A percentile compares a stretch with the other conserved stretches of the same genome.
phyloP scores from a whole-genome alignment of 2,329 filamentous ascomycete species.

The Knufia petricola region DNA sequence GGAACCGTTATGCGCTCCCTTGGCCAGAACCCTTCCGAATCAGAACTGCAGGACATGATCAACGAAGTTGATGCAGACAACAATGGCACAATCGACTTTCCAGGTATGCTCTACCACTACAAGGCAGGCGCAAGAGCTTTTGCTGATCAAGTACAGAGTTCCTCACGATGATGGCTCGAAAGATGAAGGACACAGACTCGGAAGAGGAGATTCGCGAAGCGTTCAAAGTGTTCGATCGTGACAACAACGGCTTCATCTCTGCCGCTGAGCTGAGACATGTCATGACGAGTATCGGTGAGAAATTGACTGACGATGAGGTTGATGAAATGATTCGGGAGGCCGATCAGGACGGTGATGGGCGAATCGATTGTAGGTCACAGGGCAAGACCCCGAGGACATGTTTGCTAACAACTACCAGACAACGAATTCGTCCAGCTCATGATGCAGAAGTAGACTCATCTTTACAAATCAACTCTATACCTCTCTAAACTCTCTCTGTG shows the following conservation, averaged over 20 bases:
- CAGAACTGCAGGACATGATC: slow-evolving; percentile 87
- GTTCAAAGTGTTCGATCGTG: slow-evolving; percentile 83
- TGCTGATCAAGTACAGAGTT: slow-evolving; percentile 52
- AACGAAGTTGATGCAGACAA: slow-evolving; percentile 89
- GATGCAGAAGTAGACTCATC: slow-evolving; percentile 91
- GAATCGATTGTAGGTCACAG: slow-evolving; percentile 65
- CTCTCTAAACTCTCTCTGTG: neutral
- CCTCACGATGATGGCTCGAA: slow-evolving; percentile 86
- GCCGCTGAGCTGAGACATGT: slow-evolving; percentile 80
- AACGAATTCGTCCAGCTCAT: slow-evolving; percentile 91
- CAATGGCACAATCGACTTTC: slow-evolving; percentile 87
- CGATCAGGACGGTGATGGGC: slow-evolving; percentile 79
- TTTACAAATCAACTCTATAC: neutral
- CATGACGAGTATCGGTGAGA: slow-evolving; percentile 88
- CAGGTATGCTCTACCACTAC: slow-evolving; percentile 49
- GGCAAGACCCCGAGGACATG: neutral
- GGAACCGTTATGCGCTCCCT: slow-evolving; percentile 86
- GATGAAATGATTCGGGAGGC: slow-evolving; percentile 91
- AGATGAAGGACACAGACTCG: slow-evolving; percentile 89
- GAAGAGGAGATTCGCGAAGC: slow-evolving; percentile 85
- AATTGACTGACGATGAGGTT: slow-evolving; percentile 81
- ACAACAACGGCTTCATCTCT: slow-evolving; percentile 88
- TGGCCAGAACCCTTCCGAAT: slow-evolving; percentile 82
- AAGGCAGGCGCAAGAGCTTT: neutral
- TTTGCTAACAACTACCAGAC: slow-evolving; percentile 45